A percentile compares a stretch with the other conserved stretches of the same genome.
Conservation (phyloP, 495 filamentous ascomycete genomes). For the Tuber indicum region DNA sequence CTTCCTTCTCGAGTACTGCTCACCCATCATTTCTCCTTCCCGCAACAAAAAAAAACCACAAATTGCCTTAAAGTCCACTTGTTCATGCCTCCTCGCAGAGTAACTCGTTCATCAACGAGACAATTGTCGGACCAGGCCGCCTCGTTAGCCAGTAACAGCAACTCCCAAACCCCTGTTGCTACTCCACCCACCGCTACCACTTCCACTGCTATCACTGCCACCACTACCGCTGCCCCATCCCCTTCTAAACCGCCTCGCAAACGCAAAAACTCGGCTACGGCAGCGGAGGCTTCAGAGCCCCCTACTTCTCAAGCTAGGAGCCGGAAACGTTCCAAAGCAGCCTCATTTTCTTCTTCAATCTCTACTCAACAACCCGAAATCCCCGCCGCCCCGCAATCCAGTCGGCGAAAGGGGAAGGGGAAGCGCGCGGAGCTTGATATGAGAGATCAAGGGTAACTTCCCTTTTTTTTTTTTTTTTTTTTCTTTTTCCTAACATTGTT, state of each 20-base stretch:
- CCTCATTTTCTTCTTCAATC: conserved; percentile 23
- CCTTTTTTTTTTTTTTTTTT: conserved; percentile 30
- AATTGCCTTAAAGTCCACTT: conserved; percentile 36
- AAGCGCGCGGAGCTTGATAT: conserved; percentile 45
- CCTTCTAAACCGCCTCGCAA: conserved; percentile 32
- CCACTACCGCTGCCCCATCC: conserved; percentile 24
- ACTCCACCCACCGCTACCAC: conserved; percentile 23
- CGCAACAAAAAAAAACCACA: conserved; percentile 26
- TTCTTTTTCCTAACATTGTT: not conserved
- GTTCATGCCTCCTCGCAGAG: conserved; percentile 45
- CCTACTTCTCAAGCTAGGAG: conserved; percentile 18
- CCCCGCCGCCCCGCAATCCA: conserved; percentile 7
- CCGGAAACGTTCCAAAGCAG: conserved; percentile 32
- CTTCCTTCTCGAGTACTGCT: conserved; percentile 35
- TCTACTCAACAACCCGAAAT: conserved; percentile 25
- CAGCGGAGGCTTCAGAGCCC: conserved; percentile 25
- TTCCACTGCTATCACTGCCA: conserved; percentile 18
- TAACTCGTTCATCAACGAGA: conserved; percentile 42
- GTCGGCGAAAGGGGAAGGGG: conserved; percentile 53
- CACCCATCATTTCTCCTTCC: conserved; percentile 36
- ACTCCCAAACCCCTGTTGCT: conserved; percentile 15
- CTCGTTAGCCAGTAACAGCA: conserved; percentile 35
- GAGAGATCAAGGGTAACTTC: conserved; percentile 68
- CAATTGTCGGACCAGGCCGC: conserved; percentile 41
- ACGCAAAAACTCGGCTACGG: conserved; percentile 31